A percentile compares a stretch with the other conserved stretches of the same genome.
Evolutionary conservation across 441 rosid genomes (phyloP).

Genomic region (Breynia disticha): DNA sequence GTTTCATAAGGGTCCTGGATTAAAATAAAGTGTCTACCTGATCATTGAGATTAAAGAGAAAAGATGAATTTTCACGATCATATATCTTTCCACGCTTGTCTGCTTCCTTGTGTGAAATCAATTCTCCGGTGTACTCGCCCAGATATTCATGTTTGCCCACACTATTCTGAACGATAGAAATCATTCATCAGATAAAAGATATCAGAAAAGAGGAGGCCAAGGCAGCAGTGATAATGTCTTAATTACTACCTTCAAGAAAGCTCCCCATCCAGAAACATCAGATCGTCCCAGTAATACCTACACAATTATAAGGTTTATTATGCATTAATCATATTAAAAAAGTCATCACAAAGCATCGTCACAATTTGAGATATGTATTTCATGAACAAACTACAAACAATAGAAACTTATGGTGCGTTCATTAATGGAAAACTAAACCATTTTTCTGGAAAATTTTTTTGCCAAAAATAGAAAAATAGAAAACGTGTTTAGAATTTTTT

Average conservation of each 20-base stretch:
- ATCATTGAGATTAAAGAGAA: slow-evolving; percentile 93
- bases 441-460: no score
- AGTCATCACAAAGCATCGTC: not conserved
- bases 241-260: slow-evolving; percentile 77
- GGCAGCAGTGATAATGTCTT: slow-evolving; percentile 3
- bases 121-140: slow-evolving; percentile 97
- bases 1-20: not conserved
- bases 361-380: no score
- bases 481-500: no score
- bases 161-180: slow-evolving; percentile 49
- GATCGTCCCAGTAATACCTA: slow-evolving; percentile 97
- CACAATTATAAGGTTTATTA: not conserved
- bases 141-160: slow-evolving; percentile 95
- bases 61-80: slow-evolving; percentile 96
- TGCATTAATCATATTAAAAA: not conserved
- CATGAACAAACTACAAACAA: no score
- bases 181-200: slow-evolving; percentile 14
- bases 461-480: no score
- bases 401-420: no score
- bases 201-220: slow-evolving; percentile 6
- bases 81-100: slow-evolving; percentile 98
- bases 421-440: no score
- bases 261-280: slow-evolving; percentile 99
- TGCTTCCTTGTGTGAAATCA: slow-evolving; percentile 95
- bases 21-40: slow-evolving; percentile 41